Evolutionary conservation across 1,284 basidiomycete genomes (phyloP), one percentile per base, ranked within the genome.

Genomic region (Apiotrichum sp.): DNA sequence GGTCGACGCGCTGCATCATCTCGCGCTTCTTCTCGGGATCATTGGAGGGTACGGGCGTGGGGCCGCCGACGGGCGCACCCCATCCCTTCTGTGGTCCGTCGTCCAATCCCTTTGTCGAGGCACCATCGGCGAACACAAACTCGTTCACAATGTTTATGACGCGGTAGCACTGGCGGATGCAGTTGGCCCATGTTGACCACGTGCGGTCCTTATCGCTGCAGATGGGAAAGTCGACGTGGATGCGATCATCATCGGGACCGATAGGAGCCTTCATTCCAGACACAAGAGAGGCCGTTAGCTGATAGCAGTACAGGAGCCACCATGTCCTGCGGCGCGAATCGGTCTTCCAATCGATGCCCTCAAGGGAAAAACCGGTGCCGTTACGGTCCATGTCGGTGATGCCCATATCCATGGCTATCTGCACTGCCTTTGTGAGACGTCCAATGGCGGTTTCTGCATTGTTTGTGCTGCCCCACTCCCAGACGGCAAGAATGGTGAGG

Each of bases 281-380:
- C 13, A 72, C 63, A 32, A 74, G 54, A 1, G 65, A 55, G 6
- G 61, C 56, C 2, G 53, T 64, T 33, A 74, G 56, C 55, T 75
- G 71, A n/a, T 63, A 66, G 10, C 60, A 64, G 57, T 71, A 77
- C 9, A 68, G 63, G 1, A 66, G 58, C 76, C 76, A 77, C 75
- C 75, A 77, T 1, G 73, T 73, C 50, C 76, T 60, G 47, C 76
- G 61, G 9, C 67, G 67, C 67, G 73, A 69, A 56, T 77, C 76
- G 31, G 60, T 63, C 39, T 55, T 53, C 69, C 75, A 73, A 51
- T 74, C 70, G 29, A 65, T 63, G 8, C 70, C 75, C 50, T 77
- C 73, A 14, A 74, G 52, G 1, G 63, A 52, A 16, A 49, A 51
- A 10, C 53, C 53, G 3, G 29, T 42, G 8, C 49, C 40, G 47